A percentile compares a stretch with the other conserved stretches of the same genome.
Conservation (phyloP, 176 grass and related monocot genomes). For the Triticum dicoccoides region DNA sequence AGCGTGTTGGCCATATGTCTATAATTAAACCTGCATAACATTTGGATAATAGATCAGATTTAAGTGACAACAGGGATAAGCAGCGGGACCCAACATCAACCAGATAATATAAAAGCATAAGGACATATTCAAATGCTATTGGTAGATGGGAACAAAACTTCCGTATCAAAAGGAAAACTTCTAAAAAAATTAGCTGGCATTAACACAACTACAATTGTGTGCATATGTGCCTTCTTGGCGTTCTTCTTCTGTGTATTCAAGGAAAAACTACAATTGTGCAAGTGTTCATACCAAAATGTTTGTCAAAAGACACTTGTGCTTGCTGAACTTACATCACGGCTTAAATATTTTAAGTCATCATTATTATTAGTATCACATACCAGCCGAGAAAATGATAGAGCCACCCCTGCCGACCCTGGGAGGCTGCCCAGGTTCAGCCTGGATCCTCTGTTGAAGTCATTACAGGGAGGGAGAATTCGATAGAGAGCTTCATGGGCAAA, state of each 20-base stretch:
- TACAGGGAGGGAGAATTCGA: not conserved
- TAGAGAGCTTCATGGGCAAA: not conserved
- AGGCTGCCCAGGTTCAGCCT: not conserved
- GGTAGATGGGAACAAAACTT: not conserved
- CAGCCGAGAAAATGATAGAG: not conserved
- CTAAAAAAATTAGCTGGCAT: not conserved
- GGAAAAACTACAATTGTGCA: not conserved
- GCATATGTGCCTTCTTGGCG: not conserved
- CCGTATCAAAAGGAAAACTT: not conserved
- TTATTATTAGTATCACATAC: not conserved
- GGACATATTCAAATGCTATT: constrained; percentile 3
- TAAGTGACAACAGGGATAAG: not conserved
- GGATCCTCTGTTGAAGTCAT: not conserved
- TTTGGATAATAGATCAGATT: not conserved
- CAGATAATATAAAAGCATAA: constrained; percentile 15
- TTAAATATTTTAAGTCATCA: not conserved
- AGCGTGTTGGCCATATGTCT: constrained; percentile 96
- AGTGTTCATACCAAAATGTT: not conserved
- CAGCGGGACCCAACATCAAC: not conserved
- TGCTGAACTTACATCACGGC: not conserved
- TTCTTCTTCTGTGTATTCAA: not conserved
- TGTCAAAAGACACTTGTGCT: not conserved
- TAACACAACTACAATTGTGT: not conserved
- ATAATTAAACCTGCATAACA: constrained; percentile 87
- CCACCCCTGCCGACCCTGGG: not conserved